phyloP scores from a whole-genome alignment of 495 filamentous ascomycete species.

The Xylaria flabelliformis region DNA sequence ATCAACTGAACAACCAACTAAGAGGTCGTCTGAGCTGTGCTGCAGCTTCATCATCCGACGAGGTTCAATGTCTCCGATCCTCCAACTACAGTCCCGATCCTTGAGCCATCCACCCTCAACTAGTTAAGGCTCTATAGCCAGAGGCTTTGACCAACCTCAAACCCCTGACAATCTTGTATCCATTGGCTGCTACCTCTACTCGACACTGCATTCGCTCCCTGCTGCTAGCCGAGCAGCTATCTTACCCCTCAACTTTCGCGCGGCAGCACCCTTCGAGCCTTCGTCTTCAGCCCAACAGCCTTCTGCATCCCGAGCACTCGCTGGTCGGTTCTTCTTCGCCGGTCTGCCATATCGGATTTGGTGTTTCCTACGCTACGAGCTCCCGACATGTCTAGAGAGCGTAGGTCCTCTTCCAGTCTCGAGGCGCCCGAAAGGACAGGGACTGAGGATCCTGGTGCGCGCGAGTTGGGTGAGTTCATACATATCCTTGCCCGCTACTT shows the following conservation, averaged over 20 bases:
- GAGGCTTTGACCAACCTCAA: background rate
- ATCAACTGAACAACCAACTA: conserved; percentile 1
- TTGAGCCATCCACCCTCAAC: conserved; percentile 27
- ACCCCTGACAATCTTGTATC: background rate
- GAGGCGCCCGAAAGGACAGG: conserved; percentile 69
- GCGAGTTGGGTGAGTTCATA: conserved; percentile 71
- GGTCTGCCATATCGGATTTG: background rate
- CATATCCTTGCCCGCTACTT: background rate
- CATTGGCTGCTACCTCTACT: conserved; percentile 3
- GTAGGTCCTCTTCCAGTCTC: conserved; percentile 52
- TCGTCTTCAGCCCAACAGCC: background rate
- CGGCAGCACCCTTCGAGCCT: conserved; percentile 11
- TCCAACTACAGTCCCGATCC: conserved; percentile 37
- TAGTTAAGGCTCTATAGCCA: conserved; percentile 19
- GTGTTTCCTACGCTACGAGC: background rate
- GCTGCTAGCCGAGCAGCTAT: conserved; percentile 22
- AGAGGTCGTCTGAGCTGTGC: background rate
- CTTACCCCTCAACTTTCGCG: conserved; percentile 24
- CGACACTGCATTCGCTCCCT: conserved; percentile 21
- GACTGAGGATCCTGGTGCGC: conserved; percentile 80
- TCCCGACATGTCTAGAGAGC: conserved; percentile 45
- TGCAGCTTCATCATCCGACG: conserved; percentile 17
- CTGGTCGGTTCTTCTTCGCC: background rate
- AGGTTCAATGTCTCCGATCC: conserved; percentile 38
- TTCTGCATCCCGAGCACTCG: background rate